phyloP scores from a whole-genome alignment of 805 yeast genomes.

The Scheffersomyces ergatensis region DNA sequence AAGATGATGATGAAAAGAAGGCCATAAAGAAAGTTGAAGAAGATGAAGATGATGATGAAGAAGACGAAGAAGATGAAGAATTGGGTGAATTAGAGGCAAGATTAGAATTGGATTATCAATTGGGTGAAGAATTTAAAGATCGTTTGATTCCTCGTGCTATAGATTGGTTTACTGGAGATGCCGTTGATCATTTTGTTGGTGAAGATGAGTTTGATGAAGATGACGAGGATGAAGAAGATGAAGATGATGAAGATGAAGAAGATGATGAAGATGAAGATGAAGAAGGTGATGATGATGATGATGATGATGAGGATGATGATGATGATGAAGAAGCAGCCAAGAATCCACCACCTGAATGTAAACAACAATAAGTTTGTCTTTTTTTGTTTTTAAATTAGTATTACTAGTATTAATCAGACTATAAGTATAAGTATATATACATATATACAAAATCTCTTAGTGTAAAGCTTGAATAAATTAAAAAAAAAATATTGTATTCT shows the following conservation, averaged over 20 bases:
- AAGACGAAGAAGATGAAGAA: constrained; percentile 60
- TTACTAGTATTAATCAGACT: too few species aligned
- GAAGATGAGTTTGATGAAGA: constrained; percentile 61
- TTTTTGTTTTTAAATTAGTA: too few species aligned
- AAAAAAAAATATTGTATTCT: too few species aligned
- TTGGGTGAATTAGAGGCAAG: constrained; percentile 75
- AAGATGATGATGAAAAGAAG: constrained; percentile 47
- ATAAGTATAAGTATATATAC: too few species aligned
- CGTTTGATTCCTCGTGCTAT: constrained; percentile 93
- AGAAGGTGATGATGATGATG: constrained; percentile 61
- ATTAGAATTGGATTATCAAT: constrained; percentile 87
- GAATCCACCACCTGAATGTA: constrained; percentile 74
- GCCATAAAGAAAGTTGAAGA: constrained; percentile 49
- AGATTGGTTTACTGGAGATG: constrained; percentile 98
- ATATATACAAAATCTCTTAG: too few species aligned
- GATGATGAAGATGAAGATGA: constrained; percentile 65
- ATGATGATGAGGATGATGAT: constrained; percentile 62
- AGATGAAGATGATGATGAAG: constrained; percentile 37
- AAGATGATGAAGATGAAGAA: constrained; percentile 57
- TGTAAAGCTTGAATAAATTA: background rate
- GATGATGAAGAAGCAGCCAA: constrained; percentile 55
- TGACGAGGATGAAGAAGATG: constrained; percentile 60
- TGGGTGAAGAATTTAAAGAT: constrained; percentile 96
- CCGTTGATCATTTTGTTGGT: constrained; percentile 68
- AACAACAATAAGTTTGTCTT: constrained; percentile 56